Percentiles rank a stretch among this genome's conserved stretches.
phyloP scores from a whole-genome alignment of 352 stramenopile genomes.

The Peronosclerospora sorghi region DNA sequence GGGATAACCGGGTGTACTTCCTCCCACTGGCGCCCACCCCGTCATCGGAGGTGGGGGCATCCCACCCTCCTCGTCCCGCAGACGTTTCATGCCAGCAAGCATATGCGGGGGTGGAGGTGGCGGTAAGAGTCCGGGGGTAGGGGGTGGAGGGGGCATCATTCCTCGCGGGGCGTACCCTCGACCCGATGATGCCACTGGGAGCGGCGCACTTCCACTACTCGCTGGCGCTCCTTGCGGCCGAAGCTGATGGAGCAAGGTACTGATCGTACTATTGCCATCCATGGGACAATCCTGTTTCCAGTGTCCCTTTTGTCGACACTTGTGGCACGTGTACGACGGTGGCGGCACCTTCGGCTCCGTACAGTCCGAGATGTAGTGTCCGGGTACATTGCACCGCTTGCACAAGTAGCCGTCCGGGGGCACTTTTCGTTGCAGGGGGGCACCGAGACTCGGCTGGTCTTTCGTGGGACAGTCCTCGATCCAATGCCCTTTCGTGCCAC shows the following conservation, averaged over 20 bases:
- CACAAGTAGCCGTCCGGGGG: constrained; percentile 75
- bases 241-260: constrained; percentile 29
- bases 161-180: constrained; percentile 15
- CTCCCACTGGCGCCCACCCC: constrained; percentile 13
- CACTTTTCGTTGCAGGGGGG: constrained; percentile 29
- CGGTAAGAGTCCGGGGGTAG: constrained; percentile 15
- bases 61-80: constrained; percentile 20
- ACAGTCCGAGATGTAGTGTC: constrained; percentile 83
- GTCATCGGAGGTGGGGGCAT: constrained; percentile 11
- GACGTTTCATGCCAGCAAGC: constrained; percentile 33
- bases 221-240: constrained; percentile 19
- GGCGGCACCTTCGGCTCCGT: constrained; percentile 75
- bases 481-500: constrained; percentile 77
- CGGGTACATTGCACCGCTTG: constrained; percentile 77
- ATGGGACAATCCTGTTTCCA: constrained; percentile 84
- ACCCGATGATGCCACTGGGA: constrained; percentile 5
- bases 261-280: constrained; percentile 47
- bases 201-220: too few species aligned
- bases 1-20: background rate
- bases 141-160: constrained; percentile 27
- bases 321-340: constrained; percentile 76
- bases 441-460: constrained; percentile 34
- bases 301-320: constrained; percentile 79
- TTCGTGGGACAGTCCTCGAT: constrained; percentile 83
- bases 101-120: constrained; percentile 38